phyloP scores from a whole-genome alignment of 192 early-diverging fungal species.

The Coemansia sp. region DNA sequence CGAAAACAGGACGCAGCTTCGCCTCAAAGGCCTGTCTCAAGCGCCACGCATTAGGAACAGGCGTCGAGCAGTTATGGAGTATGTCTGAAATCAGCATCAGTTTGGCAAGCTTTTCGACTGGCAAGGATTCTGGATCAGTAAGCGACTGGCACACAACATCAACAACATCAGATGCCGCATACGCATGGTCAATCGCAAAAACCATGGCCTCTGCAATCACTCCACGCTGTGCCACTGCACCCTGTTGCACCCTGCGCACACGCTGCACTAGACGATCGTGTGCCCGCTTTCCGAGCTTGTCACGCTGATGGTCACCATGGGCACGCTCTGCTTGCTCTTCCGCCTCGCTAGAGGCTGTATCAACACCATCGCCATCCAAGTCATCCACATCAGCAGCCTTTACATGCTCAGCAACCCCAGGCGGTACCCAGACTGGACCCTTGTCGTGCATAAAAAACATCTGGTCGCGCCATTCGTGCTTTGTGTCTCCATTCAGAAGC shows the following conservation, averaged over 20 bases:
- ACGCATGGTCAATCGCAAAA: conserved; percentile 80
- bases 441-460: conserved; percentile 88
- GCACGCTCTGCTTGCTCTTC: conserved; percentile 37
- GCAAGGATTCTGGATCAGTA: conserved; percentile 57
- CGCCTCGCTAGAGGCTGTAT: conserved; percentile 45
- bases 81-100: conserved; percentile 89
- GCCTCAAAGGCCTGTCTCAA: conserved; percentile 70
- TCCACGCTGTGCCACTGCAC: conserved; percentile 29
- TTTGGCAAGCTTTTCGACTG: conserved; percentile 67
- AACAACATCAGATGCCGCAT: conserved; percentile 77
- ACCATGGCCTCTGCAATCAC: conserved; percentile 79
- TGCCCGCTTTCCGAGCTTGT: conserved; percentile 26
- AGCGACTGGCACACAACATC: conserved; percentile 67
- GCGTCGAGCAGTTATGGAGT: conserved; percentile 81
- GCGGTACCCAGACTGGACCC: conserved; percentile 86
- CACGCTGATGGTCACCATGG: conserved; percentile 5
- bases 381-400: background rate
- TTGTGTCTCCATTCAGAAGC: conserved; percentile 80
- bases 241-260: conserved; percentile 23
- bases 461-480: conserved; percentile 67
- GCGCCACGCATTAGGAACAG: conserved; percentile 86
- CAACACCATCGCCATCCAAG: conserved; percentile 5
- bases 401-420: conserved; percentile 52
- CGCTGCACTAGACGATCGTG: conserved; percentile 29
- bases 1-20: conserved; percentile 65